These are phyloP conservation scores for Cyberlindnera lachancei DNA, from an alignment of 805 yeast species.

Conservation along the genomic window DNA sequence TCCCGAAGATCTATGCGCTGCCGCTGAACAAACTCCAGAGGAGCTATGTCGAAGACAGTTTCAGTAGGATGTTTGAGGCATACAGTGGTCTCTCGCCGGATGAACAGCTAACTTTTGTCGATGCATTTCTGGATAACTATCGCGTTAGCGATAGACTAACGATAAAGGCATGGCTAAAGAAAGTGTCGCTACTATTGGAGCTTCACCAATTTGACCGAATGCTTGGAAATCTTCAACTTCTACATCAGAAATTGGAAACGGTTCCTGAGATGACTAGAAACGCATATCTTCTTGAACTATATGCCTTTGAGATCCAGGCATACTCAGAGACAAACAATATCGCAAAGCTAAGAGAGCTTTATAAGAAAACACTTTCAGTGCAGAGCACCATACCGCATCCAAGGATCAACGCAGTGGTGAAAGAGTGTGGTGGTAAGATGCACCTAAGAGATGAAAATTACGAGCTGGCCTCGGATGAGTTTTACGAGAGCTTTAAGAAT, in stretches of 20 bases:
- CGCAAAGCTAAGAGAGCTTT: slow-evolving; percentile 37
- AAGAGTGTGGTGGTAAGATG: slow-evolving; percentile 70
- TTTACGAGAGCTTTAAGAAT: slow-evolving; percentile 49
- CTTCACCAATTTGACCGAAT: slow-evolving; percentile 27
- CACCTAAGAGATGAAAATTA: slow-evolving; percentile 53
- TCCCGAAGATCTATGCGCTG: slow-evolving; percentile 6
- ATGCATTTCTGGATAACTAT: slow-evolving; percentile 22
- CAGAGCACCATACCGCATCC: slow-evolving; percentile 72
- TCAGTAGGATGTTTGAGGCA: slow-evolving; percentile 34
- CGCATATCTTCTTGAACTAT: slow-evolving; percentile 49
- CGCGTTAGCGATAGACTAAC: slow-evolving; percentile 33
- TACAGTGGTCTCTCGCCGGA: slow-evolving; percentile 14
- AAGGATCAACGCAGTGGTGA: slow-evolving; percentile 60
- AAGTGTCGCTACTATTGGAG: slow-evolving; percentile 31
- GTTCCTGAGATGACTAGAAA: slow-evolving; percentile 37
- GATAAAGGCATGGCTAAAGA: slow-evolving; percentile 40
- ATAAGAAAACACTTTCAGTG: slow-evolving; percentile 39
- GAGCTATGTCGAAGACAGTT: slow-evolving; percentile 26
- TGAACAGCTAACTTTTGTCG: slow-evolving; percentile 23
- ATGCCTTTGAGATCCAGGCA: slow-evolving; percentile 59
- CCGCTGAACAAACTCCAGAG: slow-evolving; percentile 13
- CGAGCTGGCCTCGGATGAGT: slow-evolving; percentile 46
- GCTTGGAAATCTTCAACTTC: slow-evolving; percentile 24
- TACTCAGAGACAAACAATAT: slow-evolving; percentile 32
- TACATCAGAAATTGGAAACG: slow-evolving; percentile 32